phyloP scores from a whole-genome alignment of 192 early-diverging fungal species.

The Coemansia sp. region DNA sequence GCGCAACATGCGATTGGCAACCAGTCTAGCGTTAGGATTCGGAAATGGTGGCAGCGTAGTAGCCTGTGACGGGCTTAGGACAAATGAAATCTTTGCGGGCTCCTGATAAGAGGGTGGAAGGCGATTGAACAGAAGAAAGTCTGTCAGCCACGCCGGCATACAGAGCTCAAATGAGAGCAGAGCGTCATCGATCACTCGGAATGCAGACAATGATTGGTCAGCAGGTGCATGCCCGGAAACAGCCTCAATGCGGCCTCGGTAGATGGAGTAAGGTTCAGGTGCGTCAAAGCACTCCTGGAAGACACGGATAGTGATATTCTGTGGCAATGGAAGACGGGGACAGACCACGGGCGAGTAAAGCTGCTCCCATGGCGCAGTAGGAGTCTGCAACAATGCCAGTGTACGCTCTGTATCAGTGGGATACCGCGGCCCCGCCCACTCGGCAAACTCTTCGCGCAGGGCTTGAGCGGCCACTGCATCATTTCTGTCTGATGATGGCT shows the following conservation, averaged over 20 bases:
- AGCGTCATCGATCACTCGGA: constrained; percentile 31
- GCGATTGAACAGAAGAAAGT: constrained; percentile 78
- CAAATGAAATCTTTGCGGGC: constrained; percentile 79
- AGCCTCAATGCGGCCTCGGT: constrained; percentile 23
- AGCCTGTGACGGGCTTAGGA: constrained; percentile 64
- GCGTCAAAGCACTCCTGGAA: constrained; percentile 34
- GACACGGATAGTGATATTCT: constrained; percentile 26
- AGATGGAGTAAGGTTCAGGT: constrained; percentile 42
- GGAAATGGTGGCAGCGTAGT: constrained; percentile 46
- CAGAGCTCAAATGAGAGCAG: constrained; percentile 63
- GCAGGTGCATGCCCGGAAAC: constrained; percentile 10
- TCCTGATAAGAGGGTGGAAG: constrained; percentile 67
- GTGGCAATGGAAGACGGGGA: constrained; percentile 46
- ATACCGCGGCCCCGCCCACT: constrained; percentile 48
- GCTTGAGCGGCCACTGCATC: not conserved
- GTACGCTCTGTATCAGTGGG: constrained; percentile 51
- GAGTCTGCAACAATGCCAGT: constrained; percentile 31
- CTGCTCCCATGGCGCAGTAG: constrained; percentile 43
- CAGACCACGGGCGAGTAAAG: constrained; percentile 50
- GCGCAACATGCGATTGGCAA: constrained; percentile 86
- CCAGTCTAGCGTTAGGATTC: constrained; percentile 62
- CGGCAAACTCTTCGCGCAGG: constrained; percentile 24
- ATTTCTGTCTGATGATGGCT: not conserved
- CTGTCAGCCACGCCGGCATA: constrained; percentile 83
- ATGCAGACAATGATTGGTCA: constrained; percentile 21